phyloP scores from a whole-genome alignment of 78 protist species.

The Mantamonas sphyraenae region DNA sequence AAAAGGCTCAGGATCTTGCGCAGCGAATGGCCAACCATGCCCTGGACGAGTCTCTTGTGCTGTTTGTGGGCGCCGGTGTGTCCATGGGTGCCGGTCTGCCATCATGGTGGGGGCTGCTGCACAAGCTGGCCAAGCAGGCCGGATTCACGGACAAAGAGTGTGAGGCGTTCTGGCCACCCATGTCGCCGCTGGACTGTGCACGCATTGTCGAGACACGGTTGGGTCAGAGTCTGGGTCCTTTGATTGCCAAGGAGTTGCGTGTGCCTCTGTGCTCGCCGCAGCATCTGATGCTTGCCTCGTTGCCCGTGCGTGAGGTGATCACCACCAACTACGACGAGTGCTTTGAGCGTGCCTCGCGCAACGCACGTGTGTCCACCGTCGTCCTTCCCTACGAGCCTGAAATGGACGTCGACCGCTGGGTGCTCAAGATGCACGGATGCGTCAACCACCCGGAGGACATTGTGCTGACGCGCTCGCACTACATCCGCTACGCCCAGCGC shows the following conservation, averaged over 20 bases:
- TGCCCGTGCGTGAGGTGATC: slow-evolving; percentile 38
- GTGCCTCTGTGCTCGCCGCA: not conserved
- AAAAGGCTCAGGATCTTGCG: not conserved
- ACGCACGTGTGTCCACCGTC: slow-evolving; percentile 8
- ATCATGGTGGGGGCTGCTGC: slow-evolving; percentile 35
- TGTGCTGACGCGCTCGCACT: slow-evolving; percentile 55
- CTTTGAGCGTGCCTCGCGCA: slow-evolving; percentile 44
- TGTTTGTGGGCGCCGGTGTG: slow-evolving; percentile 51
- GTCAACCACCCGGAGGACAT: slow-evolving; percentile 45
- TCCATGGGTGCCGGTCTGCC: slow-evolving; percentile 57
- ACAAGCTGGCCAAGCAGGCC: slow-evolving; percentile 27
- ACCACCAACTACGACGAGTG: slow-evolving; percentile 64
- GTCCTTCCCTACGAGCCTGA: slow-evolving; percentile 20
- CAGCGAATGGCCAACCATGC: not conserved
- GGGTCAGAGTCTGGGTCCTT: slow-evolving; percentile 36
- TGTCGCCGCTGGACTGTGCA: not conserved
- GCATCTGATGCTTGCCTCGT: slow-evolving; percentile 6
- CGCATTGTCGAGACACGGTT: not conserved
- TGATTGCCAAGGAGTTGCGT: slow-evolving; percentile 23
- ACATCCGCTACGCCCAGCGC: slow-evolving; percentile 28
- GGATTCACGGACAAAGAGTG: slow-evolving; percentile 14
- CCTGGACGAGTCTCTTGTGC: slow-evolving; percentile 6
- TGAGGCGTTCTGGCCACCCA: not conserved
- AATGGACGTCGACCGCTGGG: slow-evolving; percentile 12
- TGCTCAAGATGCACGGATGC: slow-evolving; percentile 65